Percentiles rank a stretch among this genome's conserved stretches.
These are phyloP conservation scores for Suillus tomentosus DNA, from an alignment of 768 basidiomycete species.

Conservation along the genomic window DNA sequence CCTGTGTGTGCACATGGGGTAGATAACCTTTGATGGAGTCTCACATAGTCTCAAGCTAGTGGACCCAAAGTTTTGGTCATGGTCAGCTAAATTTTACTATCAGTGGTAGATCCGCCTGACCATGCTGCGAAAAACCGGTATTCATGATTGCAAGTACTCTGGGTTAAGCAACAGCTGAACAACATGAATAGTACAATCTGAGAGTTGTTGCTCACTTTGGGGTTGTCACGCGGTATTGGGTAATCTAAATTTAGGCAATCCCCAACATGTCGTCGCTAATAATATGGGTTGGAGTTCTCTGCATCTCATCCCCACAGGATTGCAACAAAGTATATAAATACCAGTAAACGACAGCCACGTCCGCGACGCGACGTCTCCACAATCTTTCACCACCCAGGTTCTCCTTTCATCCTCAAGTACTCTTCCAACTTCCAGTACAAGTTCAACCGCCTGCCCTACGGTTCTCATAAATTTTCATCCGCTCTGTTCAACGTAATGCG, in stretches of 20 bases:
- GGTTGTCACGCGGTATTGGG: background rate
- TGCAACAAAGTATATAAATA: constrained; percentile 26
- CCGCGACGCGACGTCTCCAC: constrained; percentile 32
- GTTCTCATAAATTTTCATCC: constrained; percentile 10
- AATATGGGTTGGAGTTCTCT: constrained; percentile 8
- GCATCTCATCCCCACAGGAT: constrained; percentile 27
- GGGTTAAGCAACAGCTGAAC: too few species aligned
- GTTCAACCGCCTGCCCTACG: background rate
- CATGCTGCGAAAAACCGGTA: background rate
- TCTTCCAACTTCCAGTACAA: background rate
- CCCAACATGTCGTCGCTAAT: constrained; percentile 27
- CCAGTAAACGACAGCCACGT: constrained; percentile 30
- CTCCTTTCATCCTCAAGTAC: constrained; percentile 12
- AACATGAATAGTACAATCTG: too few species aligned
- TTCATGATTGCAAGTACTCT: background rate
- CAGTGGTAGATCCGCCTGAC: background rate
- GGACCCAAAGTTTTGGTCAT: too few species aligned
- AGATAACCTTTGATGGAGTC: too few species aligned
- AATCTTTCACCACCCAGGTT: constrained; percentile 20
- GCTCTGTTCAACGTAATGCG: constrained; percentile 35
- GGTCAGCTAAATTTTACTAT: background rate
- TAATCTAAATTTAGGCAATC: constrained; percentile 20
- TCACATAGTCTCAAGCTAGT: too few species aligned
- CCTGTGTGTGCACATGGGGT: too few species aligned
- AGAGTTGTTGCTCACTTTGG: too few species aligned